phyloP scores from a whole-genome alignment of 2,329 filamentous ascomycete species.

The Colletotrichum camelliae region DNA sequence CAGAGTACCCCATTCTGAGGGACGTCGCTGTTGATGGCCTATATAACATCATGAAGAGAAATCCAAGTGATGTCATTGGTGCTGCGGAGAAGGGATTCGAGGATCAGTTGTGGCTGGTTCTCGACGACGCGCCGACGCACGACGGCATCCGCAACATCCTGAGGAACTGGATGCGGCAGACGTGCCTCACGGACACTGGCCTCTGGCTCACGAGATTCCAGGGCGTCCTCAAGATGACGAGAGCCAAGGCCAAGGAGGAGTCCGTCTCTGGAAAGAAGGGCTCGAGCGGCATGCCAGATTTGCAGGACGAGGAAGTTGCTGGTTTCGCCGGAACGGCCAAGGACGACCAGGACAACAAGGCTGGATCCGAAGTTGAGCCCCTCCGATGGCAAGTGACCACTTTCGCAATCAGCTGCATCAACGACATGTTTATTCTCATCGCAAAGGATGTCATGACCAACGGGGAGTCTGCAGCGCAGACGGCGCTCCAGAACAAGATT shows the following conservation, averaged over 20 bases:
- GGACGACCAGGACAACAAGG: conserved; percentile 54
- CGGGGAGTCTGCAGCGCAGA: conserved; percentile 78
- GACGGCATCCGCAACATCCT: conserved; percentile 86
- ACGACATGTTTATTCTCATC: conserved; percentile 80
- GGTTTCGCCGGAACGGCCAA: conserved; percentile 74
- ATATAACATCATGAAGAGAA: conserved; percentile 93
- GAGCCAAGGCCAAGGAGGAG: conserved; percentile 67
- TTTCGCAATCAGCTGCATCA: conserved; percentile 89
- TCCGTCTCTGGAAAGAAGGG: conserved; percentile 44
- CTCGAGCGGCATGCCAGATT: conserved; percentile 68
- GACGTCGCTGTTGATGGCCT: conserved; percentile 87
- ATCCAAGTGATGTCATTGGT: conserved; percentile 81
- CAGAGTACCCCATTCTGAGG: conserved; percentile 70
- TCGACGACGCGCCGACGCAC: conserved; percentile 79
- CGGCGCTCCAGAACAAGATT: conserved; percentile 80
- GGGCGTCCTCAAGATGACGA: conserved; percentile 85
- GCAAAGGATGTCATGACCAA: conserved; percentile 80
- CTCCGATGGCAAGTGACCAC: conserved; percentile 95
- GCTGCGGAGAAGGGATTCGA: conserved; percentile 82
- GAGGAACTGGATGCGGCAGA: conserved; percentile 92
- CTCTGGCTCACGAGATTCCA: conserved; percentile 92
- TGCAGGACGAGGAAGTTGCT: conserved; percentile 95
- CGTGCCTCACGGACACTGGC: conserved; percentile 77
- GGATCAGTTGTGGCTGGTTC: conserved; percentile 88
- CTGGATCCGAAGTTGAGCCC: conserved; percentile 76